Evolutionary conservation across 192 early-diverging fungal species (phyloP).

Genomic region (Geranomyces variabilis): DNA sequence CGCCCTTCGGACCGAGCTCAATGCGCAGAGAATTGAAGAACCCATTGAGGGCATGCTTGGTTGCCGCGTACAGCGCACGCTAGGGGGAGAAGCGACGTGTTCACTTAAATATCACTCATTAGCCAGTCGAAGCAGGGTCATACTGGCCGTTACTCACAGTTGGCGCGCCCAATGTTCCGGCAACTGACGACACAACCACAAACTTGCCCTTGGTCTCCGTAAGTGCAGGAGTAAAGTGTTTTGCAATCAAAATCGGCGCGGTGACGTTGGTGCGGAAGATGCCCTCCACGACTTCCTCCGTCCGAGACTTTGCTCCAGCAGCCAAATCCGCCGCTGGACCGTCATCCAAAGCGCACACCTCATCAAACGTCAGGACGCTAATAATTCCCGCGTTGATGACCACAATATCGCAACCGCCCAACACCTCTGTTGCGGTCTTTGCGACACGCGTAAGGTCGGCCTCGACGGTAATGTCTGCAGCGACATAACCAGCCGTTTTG

Average conservation of each 20-base stretch:
- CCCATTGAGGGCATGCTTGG: slow-evolving; percentile 80
- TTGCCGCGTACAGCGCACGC: slow-evolving; percentile 74
- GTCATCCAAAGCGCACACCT: slow-evolving; percentile 44
- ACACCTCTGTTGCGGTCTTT: slow-evolving; percentile 32
- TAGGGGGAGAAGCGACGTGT: background rate
- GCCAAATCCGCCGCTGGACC: slow-evolving; percentile 25
- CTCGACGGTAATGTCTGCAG: slow-evolving; percentile 62
- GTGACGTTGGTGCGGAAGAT: slow-evolving; percentile 36
- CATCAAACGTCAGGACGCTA: slow-evolving; percentile 69
- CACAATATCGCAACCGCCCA: slow-evolving; percentile 65
- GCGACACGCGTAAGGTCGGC: slow-evolving; percentile 47
- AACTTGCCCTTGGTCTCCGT: slow-evolving; percentile 47
- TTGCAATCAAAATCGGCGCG: slow-evolving; percentile 39
- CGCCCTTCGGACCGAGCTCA: slow-evolving; percentile 64
- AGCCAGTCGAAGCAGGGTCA: background rate
- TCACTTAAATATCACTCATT: no score
- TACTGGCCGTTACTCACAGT: slow-evolving; percentile 41
- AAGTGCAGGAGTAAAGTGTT: slow-evolving; percentile 37
- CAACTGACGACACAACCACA: slow-evolving; percentile 75
- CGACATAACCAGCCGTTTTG: slow-evolving; percentile 38
- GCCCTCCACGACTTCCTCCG: slow-evolving; percentile 39
- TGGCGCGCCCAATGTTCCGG: slow-evolving; percentile 72
- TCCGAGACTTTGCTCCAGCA: slow-evolving; percentile 26
- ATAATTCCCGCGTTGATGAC: slow-evolving; percentile 79
- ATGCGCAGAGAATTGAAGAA: slow-evolving; percentile 83